Evolutionary conservation across 148 eudicot genomes (phyloP), one percentile per base, ranked within the genome.

Genomic region (Cornus florida): DNA sequence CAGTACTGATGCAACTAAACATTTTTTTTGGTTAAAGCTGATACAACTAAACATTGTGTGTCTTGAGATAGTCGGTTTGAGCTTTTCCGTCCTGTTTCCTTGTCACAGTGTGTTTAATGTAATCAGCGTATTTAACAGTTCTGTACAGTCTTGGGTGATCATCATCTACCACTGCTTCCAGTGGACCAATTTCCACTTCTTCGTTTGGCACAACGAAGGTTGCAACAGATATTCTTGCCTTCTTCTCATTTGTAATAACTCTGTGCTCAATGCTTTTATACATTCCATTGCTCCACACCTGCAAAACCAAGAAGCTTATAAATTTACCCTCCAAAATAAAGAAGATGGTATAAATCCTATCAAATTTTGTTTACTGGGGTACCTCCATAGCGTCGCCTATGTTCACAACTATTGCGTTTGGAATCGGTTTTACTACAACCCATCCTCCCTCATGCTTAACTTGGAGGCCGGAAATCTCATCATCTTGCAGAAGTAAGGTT

Each of bases 241-340:
- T 11, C 12, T 48, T 48, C 12, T 48, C 53, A 28, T 79, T 79
- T 11, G 77, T 69, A 0, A 79, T 38, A 53, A 70, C 82, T 33
- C 77, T 73, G 66, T 79, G 77, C 77, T 79, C 82, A 5, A 73
- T 16, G 56, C 82, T 79, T 74, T 56, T 69, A 6, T 79, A 79
- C 72, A n/a, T 67, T 72, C 86, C 86, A 43, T 83, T 83, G 73
- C 82, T 83, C 80, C 79, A 79, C 4, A 50, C 78, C 82, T 83
- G 38, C 74, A 69, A 62, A 28, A 48, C 48, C 13, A 39, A 48
- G 28, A 68, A 38, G 28, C 28, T 28, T 28, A 28, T 28, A 28
- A 28, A 28, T 0, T 28, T 28, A 28, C 0, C 28, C 28, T 28
- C 28, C 0, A 28, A 28, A 28, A 28, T 0, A 28, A 28, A 28